Evolutionary conservation across 768 basidiomycete species (phyloP).

Genomic region (Termitomyces sp.): DNA sequence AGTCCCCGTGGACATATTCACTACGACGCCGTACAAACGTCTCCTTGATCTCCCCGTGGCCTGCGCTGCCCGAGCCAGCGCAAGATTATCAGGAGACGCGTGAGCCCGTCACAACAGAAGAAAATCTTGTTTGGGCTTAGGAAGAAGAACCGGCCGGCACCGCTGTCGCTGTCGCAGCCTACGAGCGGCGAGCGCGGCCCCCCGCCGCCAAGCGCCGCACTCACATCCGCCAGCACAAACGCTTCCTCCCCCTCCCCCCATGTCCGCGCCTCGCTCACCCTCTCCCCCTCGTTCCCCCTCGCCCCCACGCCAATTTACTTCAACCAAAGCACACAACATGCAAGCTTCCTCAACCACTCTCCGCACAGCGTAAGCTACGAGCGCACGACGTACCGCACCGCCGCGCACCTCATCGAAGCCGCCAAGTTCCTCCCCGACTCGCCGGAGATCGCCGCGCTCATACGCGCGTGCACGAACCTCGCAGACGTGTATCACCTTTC

Average conservation of each 20-base stretch:
- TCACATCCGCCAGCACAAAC: neutral
- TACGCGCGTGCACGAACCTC: slow-evolving; percentile 24
- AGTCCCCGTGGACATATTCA: slow-evolving; percentile 58
- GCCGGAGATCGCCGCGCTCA: too few relatives aligned
- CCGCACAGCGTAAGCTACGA: too few relatives aligned
- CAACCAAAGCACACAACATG: slow-evolving; percentile 32
- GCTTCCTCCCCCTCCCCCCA: too few relatives aligned
- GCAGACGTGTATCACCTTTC: slow-evolving; percentile 33
- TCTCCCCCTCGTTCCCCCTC: neutral
- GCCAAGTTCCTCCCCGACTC: slow-evolving; percentile 57
- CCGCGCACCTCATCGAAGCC: too few relatives aligned
- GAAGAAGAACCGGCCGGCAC: slow-evolving; percentile 8
- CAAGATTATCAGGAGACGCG: slow-evolving; percentile 17
- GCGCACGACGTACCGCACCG: too few relatives aligned
- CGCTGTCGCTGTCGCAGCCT: slow-evolving; percentile 13
- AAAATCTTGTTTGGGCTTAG: too few relatives aligned
- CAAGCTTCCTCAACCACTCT: too few relatives aligned
- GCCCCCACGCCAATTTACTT: slow-evolving; percentile 30
- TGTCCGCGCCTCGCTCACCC: too few relatives aligned
- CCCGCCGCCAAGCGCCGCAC: neutral
- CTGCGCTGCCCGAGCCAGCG: slow-evolving; percentile 19
- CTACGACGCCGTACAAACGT: slow-evolving; percentile 48
- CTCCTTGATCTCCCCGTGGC: slow-evolving; percentile 47
- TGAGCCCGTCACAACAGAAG: slow-evolving; percentile 14
- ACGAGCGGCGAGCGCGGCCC: neutral